Evolutionary conservation across 805 yeast species (phyloP), one percentile per base, ranked within the genome.

Genomic region (Candida saitoana): DNA sequence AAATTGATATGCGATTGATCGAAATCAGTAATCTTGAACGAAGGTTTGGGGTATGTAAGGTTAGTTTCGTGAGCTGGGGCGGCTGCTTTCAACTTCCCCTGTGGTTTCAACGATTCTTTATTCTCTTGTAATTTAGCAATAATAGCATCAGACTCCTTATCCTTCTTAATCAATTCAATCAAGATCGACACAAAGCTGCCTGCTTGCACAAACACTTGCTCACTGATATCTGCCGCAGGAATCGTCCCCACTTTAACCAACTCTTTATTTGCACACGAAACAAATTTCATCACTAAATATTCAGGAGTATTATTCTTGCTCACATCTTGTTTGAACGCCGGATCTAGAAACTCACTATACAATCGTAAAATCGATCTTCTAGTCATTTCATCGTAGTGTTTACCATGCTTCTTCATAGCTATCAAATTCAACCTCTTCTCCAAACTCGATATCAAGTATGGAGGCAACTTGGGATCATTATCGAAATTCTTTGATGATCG

Each of bases 351-450:
- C 35, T 79, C 82, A 42, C 80, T 80, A 56, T 84, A 84, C 43
- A 83, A 71, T 18, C 85, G 74, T 18, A 84, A 58, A 36, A 82
- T 67, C 39, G 82, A 73, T 27, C 84, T 64, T 46, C 85, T 67
- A 9, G 82, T 71, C 42, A 73, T 60, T 4, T 74, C 79, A 39
- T 76, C 79, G 32, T 65, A 53, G 18, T 55, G 42, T 7, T 57
- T 44, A 12, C 54, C 60, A 30, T 51, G 55, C 43, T 65, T 57
- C 19, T 71, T 68, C 63, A 78, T 63, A 17, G 83, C 77, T 2
- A 80, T 66, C 14, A 58, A 49, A 40, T 69, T 63, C 40, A 80
- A 62, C 20, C 62, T 57, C 3, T 54, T 55, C 53, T 75, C 77
- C 31, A 80, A 52, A 49, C 50, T 54, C 3, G 55, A 39, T 3